Conservation (phyloP, 345 rosid genomes). For the Salix udensis region DNA sequence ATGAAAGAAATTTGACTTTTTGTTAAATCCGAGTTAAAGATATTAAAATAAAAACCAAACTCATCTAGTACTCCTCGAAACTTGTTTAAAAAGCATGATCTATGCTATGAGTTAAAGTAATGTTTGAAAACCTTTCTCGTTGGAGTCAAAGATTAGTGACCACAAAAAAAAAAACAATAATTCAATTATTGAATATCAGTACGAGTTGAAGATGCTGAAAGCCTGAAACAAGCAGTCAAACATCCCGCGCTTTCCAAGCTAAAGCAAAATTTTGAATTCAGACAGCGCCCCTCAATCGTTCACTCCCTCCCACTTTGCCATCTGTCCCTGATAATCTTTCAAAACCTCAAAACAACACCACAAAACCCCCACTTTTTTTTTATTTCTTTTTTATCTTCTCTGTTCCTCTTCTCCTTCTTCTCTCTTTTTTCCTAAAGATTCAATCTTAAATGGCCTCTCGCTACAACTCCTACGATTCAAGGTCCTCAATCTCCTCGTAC, state of each 20-base stretch:
- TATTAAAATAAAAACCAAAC: no score
- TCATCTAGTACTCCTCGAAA: no score
- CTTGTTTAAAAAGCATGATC: no score
- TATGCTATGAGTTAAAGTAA: no score
- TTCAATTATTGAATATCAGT: no score
- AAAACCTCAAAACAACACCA: background rate
- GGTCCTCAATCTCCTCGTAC: slow-evolving; percentile 55
- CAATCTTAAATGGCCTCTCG: slow-evolving; percentile 54
- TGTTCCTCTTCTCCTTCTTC: background rate
- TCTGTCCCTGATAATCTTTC: background rate
- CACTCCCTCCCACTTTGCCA: background rate
- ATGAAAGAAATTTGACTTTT: no score
- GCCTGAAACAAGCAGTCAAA: no score
- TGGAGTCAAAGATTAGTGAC: no score
- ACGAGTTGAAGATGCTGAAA: no score
- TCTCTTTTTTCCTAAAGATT: background rate
- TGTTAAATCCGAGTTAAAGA: no score
- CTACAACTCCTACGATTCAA: slow-evolving; percentile 67
- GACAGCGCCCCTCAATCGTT: slow-evolving; percentile 21
- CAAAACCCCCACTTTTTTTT: background rate
- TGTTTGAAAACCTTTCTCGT: no score
- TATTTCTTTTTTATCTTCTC: background rate
- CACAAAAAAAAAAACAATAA: no score
- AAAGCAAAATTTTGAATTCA: slow-evolving; percentile 28
- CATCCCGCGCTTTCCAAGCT: slow-evolving; percentile 24